Evolutionary conservation across 306 rosid species (phyloP).

Genomic region (Coriaria nepalensis): DNA sequence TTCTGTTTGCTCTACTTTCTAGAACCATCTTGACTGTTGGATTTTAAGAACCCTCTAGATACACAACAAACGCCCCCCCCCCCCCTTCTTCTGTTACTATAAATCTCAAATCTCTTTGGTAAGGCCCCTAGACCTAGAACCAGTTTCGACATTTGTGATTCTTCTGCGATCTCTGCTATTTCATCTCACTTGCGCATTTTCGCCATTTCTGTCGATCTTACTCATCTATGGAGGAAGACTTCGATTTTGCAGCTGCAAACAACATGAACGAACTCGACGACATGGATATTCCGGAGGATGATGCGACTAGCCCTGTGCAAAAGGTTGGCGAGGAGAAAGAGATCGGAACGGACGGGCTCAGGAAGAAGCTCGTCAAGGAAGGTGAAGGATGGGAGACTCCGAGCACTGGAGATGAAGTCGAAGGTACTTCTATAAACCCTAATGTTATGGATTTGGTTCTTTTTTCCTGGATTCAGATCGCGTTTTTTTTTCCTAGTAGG

Average conservation of each 20-base stretch:
- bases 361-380: constrained; percentile 64
- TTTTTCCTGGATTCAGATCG: too few species aligned
- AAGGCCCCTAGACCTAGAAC: too few species aligned
- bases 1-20: too few species aligned
- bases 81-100: too few species aligned
- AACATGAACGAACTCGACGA: constrained; percentile 12
- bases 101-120: too few species aligned
- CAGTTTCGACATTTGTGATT: too few species aligned
- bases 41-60: too few species aligned
- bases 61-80: too few species aligned
- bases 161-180: too few species aligned
- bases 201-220: too few species aligned
- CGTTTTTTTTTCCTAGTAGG: neutral
- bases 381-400: constrained; percentile 77
- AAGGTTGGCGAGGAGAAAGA: constrained; percentile 77
- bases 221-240: constrained; percentile 11
- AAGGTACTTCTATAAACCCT: constrained; percentile 27
- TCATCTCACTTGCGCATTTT: too few species aligned
- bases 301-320: constrained; percentile 12
- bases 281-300: constrained; percentile 34
- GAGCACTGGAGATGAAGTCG: constrained; percentile 52
- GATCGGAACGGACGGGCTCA: constrained; percentile 56
- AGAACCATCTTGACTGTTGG: too few species aligned
- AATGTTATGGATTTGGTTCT: neutral
- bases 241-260: constrained; percentile 4